phyloP scores from a whole-genome alignment of 495 filamentous ascomycete species.

The Talaromyces ruber region DNA sequence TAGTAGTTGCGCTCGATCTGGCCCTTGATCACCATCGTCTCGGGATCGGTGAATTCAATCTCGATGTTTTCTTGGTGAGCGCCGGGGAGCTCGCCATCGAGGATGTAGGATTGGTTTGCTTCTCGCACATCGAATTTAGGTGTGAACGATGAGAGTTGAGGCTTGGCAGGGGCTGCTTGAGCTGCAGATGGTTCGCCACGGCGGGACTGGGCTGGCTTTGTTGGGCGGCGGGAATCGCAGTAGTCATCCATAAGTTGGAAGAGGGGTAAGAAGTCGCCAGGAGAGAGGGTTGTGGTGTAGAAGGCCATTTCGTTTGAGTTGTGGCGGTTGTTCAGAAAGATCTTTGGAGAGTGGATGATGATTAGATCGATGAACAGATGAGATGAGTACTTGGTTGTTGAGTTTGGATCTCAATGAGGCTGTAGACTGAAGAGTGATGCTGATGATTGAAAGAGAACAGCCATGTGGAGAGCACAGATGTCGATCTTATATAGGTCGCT shows the following conservation, averaged over 20 bases:
- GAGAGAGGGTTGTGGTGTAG: conserved; percentile 43
- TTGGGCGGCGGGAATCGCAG: conserved; percentile 37
- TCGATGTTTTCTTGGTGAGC: conserved; percentile 66
- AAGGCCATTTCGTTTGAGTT: conserved; percentile 50
- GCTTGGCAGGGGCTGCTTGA: conserved; percentile 11
- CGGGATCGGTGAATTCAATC: conserved; percentile 76
- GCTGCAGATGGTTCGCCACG: conserved; percentile 8
- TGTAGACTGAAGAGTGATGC: not conserved
- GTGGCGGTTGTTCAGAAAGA: not conserved
- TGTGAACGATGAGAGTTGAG: conserved; percentile 37
- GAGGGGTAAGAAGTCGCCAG: conserved; percentile 51
- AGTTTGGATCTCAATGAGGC: not conserved
- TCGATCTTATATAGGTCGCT: conserved; percentile 1
- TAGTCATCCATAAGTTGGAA: conserved; percentile 75
- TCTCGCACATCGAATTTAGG: conserved; percentile 82
- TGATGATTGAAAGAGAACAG: conserved; percentile 9
- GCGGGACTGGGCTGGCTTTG: conserved; percentile 8
- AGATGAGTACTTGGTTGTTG: not conserved
- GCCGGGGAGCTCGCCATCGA: conserved; percentile 85
- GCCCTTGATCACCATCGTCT: conserved; percentile 69
- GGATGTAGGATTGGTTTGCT: conserved; percentile 56
- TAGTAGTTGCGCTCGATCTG: conserved; percentile 51
- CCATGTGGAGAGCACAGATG: not conserved
- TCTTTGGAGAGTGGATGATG: not conserved
- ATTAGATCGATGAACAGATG: not conserved